Base-by-base conservation (phyloP, 352 stramenopile species). In the Poterioochromonas sp. region DNA sequence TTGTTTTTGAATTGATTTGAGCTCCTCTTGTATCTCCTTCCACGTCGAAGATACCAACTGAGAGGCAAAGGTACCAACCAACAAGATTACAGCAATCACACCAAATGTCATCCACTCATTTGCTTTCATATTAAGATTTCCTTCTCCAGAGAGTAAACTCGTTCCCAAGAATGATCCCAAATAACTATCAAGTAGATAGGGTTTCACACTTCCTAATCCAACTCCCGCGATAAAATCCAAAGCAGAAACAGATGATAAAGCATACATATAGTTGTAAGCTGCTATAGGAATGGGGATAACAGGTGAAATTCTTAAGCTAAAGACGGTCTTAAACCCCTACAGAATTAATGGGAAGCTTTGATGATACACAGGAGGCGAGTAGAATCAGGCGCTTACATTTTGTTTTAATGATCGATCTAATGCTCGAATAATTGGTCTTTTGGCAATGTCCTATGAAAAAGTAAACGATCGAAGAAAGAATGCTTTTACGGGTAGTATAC, bases 141-240 rank as follows among this genome's bases (percentile, higher is more conserved):
- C 60, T 69, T 47, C 18, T 47, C 35, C 5, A 69, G 5, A 69
- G 18, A 47, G 18, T 69, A 18, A 18, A 18, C 18, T 47, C 41
- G 12, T 22, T 51, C 8, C 41, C 64, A 58, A 58, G 5, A 22
- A 79, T 63, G 3, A n/a, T n/a, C 26, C 49, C 60, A 78, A 58
- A 80, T 73, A 83, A 76, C 58, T 77, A 77, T 83, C 80, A 20
- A 83, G 80, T 3, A 91, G 80, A 54, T 91, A 92, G 22, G 88
- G 88, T 78, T 92, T 92, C 0, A 92, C 73, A 37, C 80, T 87
- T 26, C 87, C 88, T 18, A 91, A 63, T 81, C 89, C 90, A 77
- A 88, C 91, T 39, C 87, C 88, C 43, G 83, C 83, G 26, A 83
- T 80, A 83, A 92, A 92, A 49, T 88, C 80, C 18, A 83, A 58